phyloP scores from a whole-genome alignment of 2,329 filamentous ascomycete genomes.

The Monosporascus cannonballus region DNA sequence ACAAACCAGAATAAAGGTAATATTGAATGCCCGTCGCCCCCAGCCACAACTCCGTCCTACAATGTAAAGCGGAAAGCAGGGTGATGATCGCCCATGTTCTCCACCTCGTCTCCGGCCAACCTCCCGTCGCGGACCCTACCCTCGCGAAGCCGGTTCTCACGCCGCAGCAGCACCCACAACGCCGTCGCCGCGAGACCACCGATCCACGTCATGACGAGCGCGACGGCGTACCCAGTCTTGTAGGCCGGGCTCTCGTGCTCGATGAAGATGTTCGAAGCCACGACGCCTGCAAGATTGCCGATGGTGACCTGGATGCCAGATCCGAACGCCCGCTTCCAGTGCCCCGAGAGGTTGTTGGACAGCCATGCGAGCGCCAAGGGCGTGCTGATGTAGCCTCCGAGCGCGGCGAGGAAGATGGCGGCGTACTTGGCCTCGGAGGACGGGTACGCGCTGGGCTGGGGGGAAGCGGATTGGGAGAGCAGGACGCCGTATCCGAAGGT shows the following conservation, averaged over 20 bases:
- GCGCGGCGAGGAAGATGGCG: constrained; percentile 30
- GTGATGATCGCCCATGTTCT: constrained; percentile 47
- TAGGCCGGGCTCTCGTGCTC: constrained; percentile 27
- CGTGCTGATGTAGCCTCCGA: constrained; percentile 27
- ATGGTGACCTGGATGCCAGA: constrained; percentile 43
- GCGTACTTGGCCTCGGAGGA: constrained; percentile 27
- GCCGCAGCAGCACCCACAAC: constrained; percentile 33
- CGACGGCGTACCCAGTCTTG: constrained; percentile 29
- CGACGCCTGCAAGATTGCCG: constrained; percentile 38
- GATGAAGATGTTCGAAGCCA: constrained; percentile 31
- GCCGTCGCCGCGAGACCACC: constrained; percentile 27
- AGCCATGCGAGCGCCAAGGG: constrained; percentile 40
- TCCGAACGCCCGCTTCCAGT: constrained; percentile 45
- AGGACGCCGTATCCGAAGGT: constrained; percentile 29
- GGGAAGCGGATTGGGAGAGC: constrained; percentile 17
- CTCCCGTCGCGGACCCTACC: constrained; percentile 39
- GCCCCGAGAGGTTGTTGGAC: constrained; percentile 45
- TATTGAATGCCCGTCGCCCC: too few species aligned
- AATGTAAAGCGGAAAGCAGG: constrained; percentile 39
- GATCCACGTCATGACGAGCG: constrained; percentile 27
- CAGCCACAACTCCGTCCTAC: constrained; percentile 2
- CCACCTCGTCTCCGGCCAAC: constrained; percentile 26
- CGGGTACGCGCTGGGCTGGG: constrained; percentile 1
- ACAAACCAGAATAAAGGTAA: too few species aligned
- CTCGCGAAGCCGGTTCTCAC: constrained; percentile 40